Conservation (phyloP, 2,329 filamentous ascomycete genomes). For the Fonsecaea nubica region DNA sequence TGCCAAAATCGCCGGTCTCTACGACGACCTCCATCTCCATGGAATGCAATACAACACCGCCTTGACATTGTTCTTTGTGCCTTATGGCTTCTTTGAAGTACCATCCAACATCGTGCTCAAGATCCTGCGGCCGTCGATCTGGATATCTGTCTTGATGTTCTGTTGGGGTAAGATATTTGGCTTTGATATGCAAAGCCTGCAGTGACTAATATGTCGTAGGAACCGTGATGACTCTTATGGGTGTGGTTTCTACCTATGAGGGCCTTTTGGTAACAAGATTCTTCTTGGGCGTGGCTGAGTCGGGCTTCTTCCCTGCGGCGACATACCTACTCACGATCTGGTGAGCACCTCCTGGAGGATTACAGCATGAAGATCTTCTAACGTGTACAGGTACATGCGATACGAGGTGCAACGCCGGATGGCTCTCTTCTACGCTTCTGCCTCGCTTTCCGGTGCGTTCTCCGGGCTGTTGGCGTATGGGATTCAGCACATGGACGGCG, state of each 20-base stretch:
- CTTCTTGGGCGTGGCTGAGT: conserved; percentile 53
- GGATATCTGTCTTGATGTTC: conserved; percentile 33
- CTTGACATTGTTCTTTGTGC: conserved; percentile 40
- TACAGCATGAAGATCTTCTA: not conserved
- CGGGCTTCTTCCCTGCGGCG: conserved; percentile 61
- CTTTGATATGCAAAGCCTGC: not conserved
- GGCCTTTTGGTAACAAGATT: conserved; percentile 55
- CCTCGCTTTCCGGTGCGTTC: conserved; percentile 51
- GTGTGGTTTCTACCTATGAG: conserved; percentile 49
- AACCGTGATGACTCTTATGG: conserved; percentile 56
- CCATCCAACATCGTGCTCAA: conserved; percentile 59
- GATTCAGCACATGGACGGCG: conserved; percentile 55
- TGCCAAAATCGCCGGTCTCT: conserved; percentile 54
- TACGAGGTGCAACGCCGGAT: conserved; percentile 44
- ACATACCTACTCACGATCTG: conserved; percentile 49
- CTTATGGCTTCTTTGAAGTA: conserved; percentile 45
- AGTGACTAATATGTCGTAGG: conserved; percentile 35
- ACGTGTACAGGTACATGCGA: conserved; percentile 46
- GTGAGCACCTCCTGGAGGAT: not conserved
- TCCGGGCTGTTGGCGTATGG: conserved; percentile 58
- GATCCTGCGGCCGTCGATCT: conserved; percentile 34
- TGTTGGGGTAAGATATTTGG: conserved; percentile 38
- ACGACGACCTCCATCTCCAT: conserved; percentile 51
- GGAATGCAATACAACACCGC: conserved; percentile 49
- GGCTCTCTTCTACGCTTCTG: conserved; percentile 43